Evolutionary conservation across 257 asterid species (phyloP), one percentile per base, ranked within the genome.

Genomic region (Solanum pennellii): DNA sequence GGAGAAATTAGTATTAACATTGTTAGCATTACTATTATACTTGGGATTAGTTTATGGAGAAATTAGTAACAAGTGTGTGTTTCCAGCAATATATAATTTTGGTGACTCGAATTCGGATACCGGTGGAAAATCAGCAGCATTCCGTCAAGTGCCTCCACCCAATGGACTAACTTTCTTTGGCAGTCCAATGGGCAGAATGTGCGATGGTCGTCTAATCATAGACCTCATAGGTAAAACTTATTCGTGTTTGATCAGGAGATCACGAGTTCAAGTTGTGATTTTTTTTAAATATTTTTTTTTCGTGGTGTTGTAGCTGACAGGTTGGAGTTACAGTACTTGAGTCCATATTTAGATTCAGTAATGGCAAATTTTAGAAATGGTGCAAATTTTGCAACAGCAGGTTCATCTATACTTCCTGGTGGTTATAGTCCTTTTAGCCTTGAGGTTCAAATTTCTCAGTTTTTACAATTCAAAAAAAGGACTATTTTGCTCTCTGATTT

Each of bases 371-470:
- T 88, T 85, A 69, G 88, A 39, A 56, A 59, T 71, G 94, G 77
- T 62, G 93, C 88, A 84, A 89, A 92, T 85, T 92, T 90, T 52
- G 94, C 91, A 23, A 86, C 90, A 0, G 91, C 88, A 21, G 94
- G 94, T 16, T 90, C 93, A 13, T 87, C 92, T 12, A 87, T 91
- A 29, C 90, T 89, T 62, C 92, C 91, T 18, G 91, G 90, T 25
- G 91, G 91, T 39, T 89, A 89, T 47, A 91, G 91, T 89, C 94
- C 94, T 2, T 91, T 92, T 84, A 88, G 83, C 45, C 88, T 92
- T 39, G 89, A 85, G 3, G 7, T 91, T 82, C 94, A 92, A 68
- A 89, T 91, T 82, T 86, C 87, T 49, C 94, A 91, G 85, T 92
- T 92, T 65, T 25, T 91, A 60, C 90, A 90, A 88, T 92, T 92